phyloP scores from a whole-genome alignment of 345 rosid genomes.

The Microcos paniculata region DNA sequence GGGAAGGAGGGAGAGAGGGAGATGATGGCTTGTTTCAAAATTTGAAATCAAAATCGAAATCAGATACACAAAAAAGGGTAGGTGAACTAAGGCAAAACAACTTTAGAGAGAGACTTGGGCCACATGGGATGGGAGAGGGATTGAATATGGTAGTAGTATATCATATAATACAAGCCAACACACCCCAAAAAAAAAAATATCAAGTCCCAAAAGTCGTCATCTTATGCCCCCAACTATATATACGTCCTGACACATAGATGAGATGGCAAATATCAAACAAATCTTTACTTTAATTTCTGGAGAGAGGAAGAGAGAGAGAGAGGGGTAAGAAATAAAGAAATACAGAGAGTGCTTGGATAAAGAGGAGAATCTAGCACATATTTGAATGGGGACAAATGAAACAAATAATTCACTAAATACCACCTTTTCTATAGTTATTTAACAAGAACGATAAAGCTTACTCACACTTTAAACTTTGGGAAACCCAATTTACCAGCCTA shows the following conservation, averaged over 20 bases:
- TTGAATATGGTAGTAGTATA: neutral
- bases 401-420: constrained; percentile 27
- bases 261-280: constrained; percentile 12
- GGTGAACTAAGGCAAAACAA: constrained; percentile 17
- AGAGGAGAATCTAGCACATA: constrained; percentile 34
- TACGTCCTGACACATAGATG: neutral
- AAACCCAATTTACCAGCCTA: constrained; percentile 24
- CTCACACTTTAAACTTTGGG: constrained; percentile 30
- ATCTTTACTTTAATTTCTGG: neutral
- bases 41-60: constrained; percentile 35
- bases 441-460: constrained; percentile 33
- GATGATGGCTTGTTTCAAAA: constrained; percentile 33
- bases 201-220: constrained; percentile 28
- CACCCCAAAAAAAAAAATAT: neutral
- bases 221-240: neutral
- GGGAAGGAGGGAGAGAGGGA: neutral
- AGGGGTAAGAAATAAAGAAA: too few relatives aligned
- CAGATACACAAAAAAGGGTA: neutral
- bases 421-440: constrained; percentile 22
- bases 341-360: neutral
- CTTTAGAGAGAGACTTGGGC: constrained; percentile 20
- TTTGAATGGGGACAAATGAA: constrained; percentile 40
- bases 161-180: neutral
- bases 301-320: too few relatives aligned
- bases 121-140: constrained; percentile 23